Percentiles rank a stretch among this genome's conserved stretches.
Evolutionary conservation across 2,329 filamentous ascomycete genomes (phyloP).

Genomic region (Corynespora cassiicola): DNA sequence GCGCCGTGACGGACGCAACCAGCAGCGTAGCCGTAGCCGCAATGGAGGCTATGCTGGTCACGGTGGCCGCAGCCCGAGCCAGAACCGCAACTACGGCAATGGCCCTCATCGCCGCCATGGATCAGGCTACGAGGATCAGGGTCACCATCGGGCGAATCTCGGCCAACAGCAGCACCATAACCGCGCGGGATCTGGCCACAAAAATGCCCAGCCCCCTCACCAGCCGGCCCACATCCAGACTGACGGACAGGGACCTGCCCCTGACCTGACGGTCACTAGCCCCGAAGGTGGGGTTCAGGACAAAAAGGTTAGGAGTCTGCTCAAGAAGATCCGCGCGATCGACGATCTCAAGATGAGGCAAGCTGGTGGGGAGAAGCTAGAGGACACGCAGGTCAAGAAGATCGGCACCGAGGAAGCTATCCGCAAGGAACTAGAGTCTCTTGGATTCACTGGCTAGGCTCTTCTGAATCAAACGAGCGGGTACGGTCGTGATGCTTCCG

Average conservation of each 20-base stretch:
- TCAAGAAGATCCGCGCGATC: slow-evolving; percentile 98
- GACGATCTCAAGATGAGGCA: slow-evolving; percentile 98
- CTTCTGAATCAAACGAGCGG: slow-evolving; percentile 16
- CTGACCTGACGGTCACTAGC: slow-evolving; percentile 62
- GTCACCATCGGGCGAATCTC: slow-evolving; percentile 28
- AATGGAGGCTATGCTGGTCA: slow-evolving; percentile 32
- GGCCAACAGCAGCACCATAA: slow-evolving; percentile 20
- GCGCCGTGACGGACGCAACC: slow-evolving; percentile 62
- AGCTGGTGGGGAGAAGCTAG: slow-evolving; percentile 92
- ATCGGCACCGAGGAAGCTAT: slow-evolving; percentile 88
- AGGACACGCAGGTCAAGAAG: slow-evolving; percentile 99
- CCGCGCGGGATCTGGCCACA: too few relatives aligned
- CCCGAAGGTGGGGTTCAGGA: slow-evolving; percentile 70
- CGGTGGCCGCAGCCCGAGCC: slow-evolving; percentile 36
- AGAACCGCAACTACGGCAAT: slow-evolving; percentile 40
- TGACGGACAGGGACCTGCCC: slow-evolving; percentile 42
- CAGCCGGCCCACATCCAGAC: slow-evolving; percentile 37
- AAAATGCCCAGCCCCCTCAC: slow-evolving; percentile 17
- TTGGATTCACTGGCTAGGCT: slow-evolving; percentile 53
- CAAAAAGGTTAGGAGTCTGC: slow-evolving; percentile 90
- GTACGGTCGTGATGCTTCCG: not conserved
- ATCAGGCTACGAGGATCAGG: slow-evolving; percentile 31
- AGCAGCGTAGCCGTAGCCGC: slow-evolving; percentile 60
- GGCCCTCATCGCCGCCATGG: slow-evolving; percentile 22
- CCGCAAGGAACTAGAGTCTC: slow-evolving; percentile 76